phyloP scores from a whole-genome alignment of 441 rosid genomes.

The Corymbia calophylla region DNA sequence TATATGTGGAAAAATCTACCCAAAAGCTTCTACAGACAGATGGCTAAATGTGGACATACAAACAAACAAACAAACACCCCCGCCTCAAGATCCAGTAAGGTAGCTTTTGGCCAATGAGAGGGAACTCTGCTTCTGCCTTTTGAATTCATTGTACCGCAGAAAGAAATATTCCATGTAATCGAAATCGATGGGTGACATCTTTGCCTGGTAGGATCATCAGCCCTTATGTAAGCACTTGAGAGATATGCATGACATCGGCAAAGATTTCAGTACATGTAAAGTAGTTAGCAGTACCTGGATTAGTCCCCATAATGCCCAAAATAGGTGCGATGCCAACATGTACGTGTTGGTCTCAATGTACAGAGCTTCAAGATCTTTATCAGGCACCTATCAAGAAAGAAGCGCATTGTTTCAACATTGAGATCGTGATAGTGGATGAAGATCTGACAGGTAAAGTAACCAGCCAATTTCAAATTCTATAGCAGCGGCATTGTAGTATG shows the following conservation, averaged over 20 bases:
- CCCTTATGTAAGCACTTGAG: too few relatives aligned
- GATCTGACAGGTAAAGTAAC: background rate
- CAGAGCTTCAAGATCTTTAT: slow-evolving; percentile 54
- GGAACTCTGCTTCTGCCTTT: slow-evolving; percentile 48
- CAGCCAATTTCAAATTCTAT: background rate
- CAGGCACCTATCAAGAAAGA: slow-evolving; percentile 38
- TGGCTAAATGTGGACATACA: background rate
- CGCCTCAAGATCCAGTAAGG: slow-evolving; percentile 19
- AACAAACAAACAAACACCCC: background rate
- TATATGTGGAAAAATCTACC: background rate
- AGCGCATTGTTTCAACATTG: background rate
- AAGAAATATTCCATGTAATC: slow-evolving; percentile 85
- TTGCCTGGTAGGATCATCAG: slow-evolving; percentile 49
- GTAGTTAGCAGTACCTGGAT: slow-evolving; percentile 56
- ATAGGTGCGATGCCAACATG: slow-evolving; percentile 75
- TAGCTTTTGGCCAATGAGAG: slow-evolving; percentile 51
- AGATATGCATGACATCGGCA: background rate
- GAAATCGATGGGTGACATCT: slow-evolving; percentile 86
- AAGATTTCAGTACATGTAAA: background rate
- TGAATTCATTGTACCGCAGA: slow-evolving; percentile 80
- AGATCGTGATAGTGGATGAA: background rate
- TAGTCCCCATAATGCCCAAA: slow-evolving; percentile 95
- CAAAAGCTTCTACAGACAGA: background rate
- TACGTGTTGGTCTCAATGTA: slow-evolving; percentile 63
- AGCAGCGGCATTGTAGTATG: background rate